A percentile compares a stretch with the other conserved stretches of the same genome.
These are phyloP conservation scores for Paspalum vaginatum DNA, from an alignment of 176 grass and related monocot species.

Conservation along the genomic window DNA sequence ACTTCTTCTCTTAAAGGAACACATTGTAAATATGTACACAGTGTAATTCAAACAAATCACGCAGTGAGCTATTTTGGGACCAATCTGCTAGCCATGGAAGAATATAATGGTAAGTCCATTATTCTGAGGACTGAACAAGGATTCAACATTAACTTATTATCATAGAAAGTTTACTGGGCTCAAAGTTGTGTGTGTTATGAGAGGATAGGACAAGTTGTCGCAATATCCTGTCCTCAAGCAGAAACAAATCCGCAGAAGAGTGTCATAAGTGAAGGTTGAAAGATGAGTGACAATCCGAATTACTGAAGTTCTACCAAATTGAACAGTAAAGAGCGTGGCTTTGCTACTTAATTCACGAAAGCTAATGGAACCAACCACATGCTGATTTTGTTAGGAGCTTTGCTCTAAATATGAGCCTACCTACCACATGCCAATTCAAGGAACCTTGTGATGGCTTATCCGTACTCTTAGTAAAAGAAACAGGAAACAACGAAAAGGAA, in stretches of 20 bases:
- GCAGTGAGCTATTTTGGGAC: no score
- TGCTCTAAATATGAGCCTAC: not conserved
- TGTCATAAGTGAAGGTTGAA: conserved; percentile 2
- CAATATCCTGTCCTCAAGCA: conserved; percentile 98
- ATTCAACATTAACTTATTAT: not conserved
- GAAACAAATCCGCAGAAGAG: conserved; percentile 87
- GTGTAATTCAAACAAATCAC: no score
- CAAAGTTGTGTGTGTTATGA: conserved; percentile 72
- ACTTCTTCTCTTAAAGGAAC: no score
- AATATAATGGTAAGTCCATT: conserved; percentile 40
- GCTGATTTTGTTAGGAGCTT: not conserved
- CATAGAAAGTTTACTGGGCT: conserved; percentile 61
- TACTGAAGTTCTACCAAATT: conserved; percentile 15
- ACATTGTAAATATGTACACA: conserved; percentile 6
- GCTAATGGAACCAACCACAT: conserved; percentile 1
- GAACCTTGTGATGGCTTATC: no score
- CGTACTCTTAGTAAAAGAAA: no score
- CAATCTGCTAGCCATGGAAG: conserved; percentile 79
- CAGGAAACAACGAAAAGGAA: no score
- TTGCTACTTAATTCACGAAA: no score
- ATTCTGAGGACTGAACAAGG: conserved; percentile 31
- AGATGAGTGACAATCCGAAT: not conserved
- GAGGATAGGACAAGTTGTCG: conserved; percentile 92
- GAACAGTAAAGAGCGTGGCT: conserved; percentile 11
- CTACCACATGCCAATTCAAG: no score